Conservation (phyloP, 1,284 basidiomycete genomes). For the Rhodotorula sp. region DNA sequence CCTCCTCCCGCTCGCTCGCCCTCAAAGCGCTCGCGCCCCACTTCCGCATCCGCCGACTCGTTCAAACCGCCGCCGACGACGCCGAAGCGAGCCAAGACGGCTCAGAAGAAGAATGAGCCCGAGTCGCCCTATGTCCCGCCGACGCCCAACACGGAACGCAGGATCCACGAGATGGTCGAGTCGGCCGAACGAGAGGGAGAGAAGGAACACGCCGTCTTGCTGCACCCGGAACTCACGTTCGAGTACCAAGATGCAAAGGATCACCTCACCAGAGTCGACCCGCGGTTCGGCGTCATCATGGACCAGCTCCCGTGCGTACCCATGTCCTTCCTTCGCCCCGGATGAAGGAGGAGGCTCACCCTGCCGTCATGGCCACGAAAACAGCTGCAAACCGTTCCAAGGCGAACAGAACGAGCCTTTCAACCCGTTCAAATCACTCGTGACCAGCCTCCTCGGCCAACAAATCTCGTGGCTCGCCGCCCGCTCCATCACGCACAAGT, state of each 20-base stretch:
- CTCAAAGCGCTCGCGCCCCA: conserved; percentile 10
- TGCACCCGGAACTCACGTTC: conserved; percentile 70
- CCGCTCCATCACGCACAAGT: conserved; percentile 77
- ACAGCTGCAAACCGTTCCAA: conserved; percentile 69
- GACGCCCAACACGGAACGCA: conserved; percentile 17
- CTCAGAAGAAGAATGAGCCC: background rate
- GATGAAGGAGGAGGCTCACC: too few relatives aligned
- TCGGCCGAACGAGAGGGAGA: conserved; percentile 18
- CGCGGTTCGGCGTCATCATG: conserved; percentile 71
- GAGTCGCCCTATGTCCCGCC: conserved; percentile 26
- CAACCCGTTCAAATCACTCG: conserved; percentile 66
- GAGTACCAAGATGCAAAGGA: conserved; percentile 68
- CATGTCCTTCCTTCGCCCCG: conserved; percentile 45
- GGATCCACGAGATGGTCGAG: conserved; percentile 12
- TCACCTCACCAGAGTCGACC: conserved; percentile 67
- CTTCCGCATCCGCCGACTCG: background rate
- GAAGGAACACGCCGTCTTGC: conserved; percentile 46
- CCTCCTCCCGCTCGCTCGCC: conserved; percentile 13
- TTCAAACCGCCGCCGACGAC: background rate
- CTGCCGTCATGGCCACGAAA: too few relatives aligned
- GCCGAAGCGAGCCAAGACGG: background rate
- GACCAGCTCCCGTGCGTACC: conserved; percentile 9
- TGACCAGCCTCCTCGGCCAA: conserved; percentile 61
- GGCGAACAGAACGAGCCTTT: conserved; percentile 56
- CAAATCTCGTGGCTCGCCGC: conserved; percentile 92